These are phyloP conservation scores for Sicyos edulis DNA, from an alignment of 306 rosid genomes.

Conservation along the genomic window DNA sequence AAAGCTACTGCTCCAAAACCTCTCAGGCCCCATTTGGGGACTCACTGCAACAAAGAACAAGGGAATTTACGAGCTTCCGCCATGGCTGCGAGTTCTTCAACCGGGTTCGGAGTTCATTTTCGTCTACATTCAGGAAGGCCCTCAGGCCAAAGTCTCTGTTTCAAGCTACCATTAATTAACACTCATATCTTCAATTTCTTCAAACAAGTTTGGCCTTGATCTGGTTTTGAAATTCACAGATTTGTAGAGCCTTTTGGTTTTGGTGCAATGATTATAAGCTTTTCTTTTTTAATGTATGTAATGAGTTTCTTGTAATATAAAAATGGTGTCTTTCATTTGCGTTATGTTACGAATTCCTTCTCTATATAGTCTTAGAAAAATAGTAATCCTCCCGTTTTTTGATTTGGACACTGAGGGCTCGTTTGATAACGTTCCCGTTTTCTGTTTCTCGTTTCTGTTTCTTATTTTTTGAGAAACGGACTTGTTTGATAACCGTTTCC, in stretches of 20 bases:
- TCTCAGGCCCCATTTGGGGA: slow-evolving; percentile 72
- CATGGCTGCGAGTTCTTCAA: slow-evolving; percentile 49
- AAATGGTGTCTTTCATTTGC: not conserved
- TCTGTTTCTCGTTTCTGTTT: too few species aligned
- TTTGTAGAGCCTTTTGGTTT: not conserved
- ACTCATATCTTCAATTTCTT: too few species aligned
- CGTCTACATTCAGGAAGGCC: slow-evolving; percentile 79
- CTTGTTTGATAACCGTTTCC: too few species aligned
- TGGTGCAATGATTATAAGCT: not conserved
- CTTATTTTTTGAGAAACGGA: too few species aligned
- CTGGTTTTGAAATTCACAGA: not conserved
- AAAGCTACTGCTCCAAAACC: slow-evolving; percentile 45
- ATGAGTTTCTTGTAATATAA: slow-evolving; percentile 2
- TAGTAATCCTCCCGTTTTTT: too few species aligned
- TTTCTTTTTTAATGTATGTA: not conserved
- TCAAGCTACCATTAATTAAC: slow-evolving; percentile 41
- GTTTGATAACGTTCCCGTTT: too few species aligned
- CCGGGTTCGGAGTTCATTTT: slow-evolving; percentile 54
- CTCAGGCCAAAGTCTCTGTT: slow-evolving; percentile 55
- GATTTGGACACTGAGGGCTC: too few species aligned
- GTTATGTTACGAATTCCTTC: too few species aligned
- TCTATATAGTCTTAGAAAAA: too few species aligned
- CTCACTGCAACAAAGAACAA: slow-evolving; percentile 50
- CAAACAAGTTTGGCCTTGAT: not conserved
- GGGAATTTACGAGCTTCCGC: slow-evolving; percentile 59